These are phyloP conservation scores for Talaromyces ruber DNA, from an alignment of 495 filamentous ascomycete genomes.

Conservation along the genomic window DNA sequence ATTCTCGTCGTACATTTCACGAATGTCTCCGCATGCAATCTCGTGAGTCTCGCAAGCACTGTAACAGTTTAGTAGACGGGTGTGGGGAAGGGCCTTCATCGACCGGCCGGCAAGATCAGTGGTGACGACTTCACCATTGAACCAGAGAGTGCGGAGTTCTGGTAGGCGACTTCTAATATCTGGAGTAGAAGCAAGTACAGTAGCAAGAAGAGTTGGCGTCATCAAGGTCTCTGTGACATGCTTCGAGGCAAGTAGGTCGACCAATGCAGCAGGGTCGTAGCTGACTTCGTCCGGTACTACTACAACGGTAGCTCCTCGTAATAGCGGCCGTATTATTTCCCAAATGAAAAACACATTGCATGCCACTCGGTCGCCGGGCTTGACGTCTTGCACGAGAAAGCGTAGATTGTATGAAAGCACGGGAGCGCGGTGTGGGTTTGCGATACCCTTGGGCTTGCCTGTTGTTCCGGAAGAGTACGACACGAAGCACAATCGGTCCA, in stretches of 20 bases:
- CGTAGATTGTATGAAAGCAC: slow-evolving; percentile 58
- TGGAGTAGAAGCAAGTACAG: slow-evolving; percentile 51
- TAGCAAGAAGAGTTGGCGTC: slow-evolving; percentile 63
- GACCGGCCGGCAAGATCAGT: slow-evolving; percentile 55
- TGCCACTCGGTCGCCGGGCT: slow-evolving; percentile 57
- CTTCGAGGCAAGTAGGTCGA: slow-evolving; percentile 51
- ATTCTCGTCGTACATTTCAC: slow-evolving; percentile 46
- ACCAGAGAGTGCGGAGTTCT: slow-evolving; percentile 52
- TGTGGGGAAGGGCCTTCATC: slow-evolving; percentile 51
- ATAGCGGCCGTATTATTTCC: slow-evolving; percentile 63
- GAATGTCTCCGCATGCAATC: slow-evolving; percentile 62
- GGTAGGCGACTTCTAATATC: slow-evolving; percentile 48
- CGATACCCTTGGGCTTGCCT: slow-evolving; percentile 62
- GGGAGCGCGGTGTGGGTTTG: slow-evolving; percentile 56
- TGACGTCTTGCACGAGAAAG: slow-evolving; percentile 52
- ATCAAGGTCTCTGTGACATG: slow-evolving; percentile 61
- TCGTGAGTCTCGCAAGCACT: slow-evolving; percentile 67
- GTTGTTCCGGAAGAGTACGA: slow-evolving; percentile 62
- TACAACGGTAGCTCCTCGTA: slow-evolving; percentile 60
- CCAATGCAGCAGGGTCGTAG: slow-evolving; percentile 58
- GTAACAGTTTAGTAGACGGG: slow-evolving; percentile 61
- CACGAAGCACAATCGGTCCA: slow-evolving; percentile 58
- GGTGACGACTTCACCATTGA: slow-evolving; percentile 65
- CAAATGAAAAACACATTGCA: slow-evolving; percentile 71
- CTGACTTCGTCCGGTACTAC: slow-evolving; percentile 58